These are phyloP conservation scores for Rhizopogon vinicolor DNA, from an alignment of 768 basidiomycete genomes.

Conservation along the genomic window DNA sequence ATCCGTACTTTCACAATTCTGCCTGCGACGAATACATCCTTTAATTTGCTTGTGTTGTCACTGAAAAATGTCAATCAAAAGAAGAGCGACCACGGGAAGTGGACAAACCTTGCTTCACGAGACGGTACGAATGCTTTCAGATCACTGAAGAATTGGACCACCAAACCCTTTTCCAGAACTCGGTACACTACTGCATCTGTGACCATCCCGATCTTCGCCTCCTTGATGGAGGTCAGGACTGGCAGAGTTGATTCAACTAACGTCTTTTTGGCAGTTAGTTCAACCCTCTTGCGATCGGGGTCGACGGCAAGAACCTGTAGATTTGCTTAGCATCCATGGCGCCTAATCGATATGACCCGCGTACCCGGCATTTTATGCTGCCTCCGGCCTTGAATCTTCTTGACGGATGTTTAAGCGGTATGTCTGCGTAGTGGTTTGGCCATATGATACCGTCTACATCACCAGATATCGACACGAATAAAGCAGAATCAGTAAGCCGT, in stretches of 20 bases:
- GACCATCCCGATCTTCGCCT: slow-evolving; percentile 64
- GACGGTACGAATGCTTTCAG: slow-evolving; percentile 77
- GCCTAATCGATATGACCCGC: slow-evolving; percentile 35
- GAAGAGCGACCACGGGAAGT: background rate
- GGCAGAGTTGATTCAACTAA: slow-evolving; percentile 79
- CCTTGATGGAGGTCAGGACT: slow-evolving; percentile 58
- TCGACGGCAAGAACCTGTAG: slow-evolving; percentile 69
- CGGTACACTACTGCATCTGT: slow-evolving; percentile 83
- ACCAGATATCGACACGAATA: slow-evolving; percentile 85
- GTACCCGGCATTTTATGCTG: slow-evolving; percentile 79
- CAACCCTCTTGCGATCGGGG: slow-evolving; percentile 72
- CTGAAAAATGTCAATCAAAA: background rate
- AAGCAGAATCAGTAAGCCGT: slow-evolving; percentile 69
- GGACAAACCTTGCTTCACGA: slow-evolving; percentile 72
- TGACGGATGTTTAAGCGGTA: slow-evolving; percentile 88
- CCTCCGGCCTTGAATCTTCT: slow-evolving; percentile 55
- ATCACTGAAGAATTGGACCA: slow-evolving; percentile 91
- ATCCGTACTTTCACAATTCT: slow-evolving; percentile 85
- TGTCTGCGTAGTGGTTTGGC: slow-evolving; percentile 95
- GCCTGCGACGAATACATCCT: slow-evolving; percentile 69
- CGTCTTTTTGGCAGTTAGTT: slow-evolving; percentile 88
- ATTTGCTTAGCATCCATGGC: background rate
- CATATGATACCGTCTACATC: slow-evolving; percentile 90
- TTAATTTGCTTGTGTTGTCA: slow-evolving; percentile 62
- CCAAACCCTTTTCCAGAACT: slow-evolving; percentile 70